Conservation (phyloP, 768 basidiomycete genomes). For the Trametes cingulata region DNA sequence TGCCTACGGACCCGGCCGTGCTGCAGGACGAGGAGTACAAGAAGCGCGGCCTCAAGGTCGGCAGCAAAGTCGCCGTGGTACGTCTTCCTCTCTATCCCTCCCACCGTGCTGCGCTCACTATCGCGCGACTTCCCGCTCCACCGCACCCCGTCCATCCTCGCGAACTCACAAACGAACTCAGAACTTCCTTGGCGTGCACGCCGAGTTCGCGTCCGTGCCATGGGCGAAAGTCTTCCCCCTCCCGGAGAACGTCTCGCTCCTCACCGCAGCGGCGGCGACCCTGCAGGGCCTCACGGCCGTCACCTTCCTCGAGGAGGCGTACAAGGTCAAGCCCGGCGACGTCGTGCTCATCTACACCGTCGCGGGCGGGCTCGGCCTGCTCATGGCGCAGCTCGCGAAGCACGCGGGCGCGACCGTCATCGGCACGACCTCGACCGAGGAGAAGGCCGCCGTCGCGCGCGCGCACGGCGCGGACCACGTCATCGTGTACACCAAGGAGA, state of each 20-base stretch:
- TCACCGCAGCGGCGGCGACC: constrained; percentile 63
- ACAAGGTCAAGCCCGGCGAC: constrained; percentile 79
- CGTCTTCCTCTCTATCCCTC: not conserved
- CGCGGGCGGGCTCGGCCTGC: constrained; percentile 83
- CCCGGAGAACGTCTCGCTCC: constrained; percentile 59
- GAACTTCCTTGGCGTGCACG: constrained; percentile 48
- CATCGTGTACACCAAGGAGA: constrained; percentile 75
- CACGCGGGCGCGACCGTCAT: constrained; percentile 85
- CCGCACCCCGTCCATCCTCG: not conserved
- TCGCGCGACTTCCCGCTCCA: too few species aligned
- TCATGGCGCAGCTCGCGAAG: constrained; percentile 69
- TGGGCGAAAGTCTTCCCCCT: constrained; percentile 65
- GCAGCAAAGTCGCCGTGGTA: constrained; percentile 75
- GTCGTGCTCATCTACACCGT: constrained; percentile 85
- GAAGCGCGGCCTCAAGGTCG: constrained; percentile 62
- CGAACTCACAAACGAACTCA: too few species aligned
- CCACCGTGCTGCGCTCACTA: not conserved
- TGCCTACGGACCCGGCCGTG: constrained; percentile 68
- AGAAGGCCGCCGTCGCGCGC: constrained; percentile 82
- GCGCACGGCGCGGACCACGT: constrained; percentile 84
- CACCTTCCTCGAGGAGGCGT: constrained; percentile 80
- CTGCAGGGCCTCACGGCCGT: constrained; percentile 81
- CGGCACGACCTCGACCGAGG: constrained; percentile 84
- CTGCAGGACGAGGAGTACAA: constrained; percentile 64
- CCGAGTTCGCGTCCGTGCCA: constrained; percentile 70